phyloP scores from a whole-genome alignment of 768 basidiomycete genomes.

The Russula ochroleuca region DNA sequence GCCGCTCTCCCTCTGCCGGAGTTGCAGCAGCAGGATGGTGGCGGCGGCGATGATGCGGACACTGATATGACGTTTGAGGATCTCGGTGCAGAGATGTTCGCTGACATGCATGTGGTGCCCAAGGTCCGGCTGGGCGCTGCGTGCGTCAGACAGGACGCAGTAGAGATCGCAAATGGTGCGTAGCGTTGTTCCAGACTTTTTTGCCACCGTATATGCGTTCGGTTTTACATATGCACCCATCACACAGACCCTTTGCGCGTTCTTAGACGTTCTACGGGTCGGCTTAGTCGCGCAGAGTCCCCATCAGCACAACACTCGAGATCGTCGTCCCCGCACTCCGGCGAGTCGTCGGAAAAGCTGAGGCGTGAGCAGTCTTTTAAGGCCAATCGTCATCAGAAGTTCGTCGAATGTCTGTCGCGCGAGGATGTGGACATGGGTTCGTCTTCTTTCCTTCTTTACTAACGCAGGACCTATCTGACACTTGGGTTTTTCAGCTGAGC shows the following conservation, averaged over 20 bases:
- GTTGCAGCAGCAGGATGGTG: background rate
- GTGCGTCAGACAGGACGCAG: conserved; percentile 27
- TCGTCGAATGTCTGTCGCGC: conserved; percentile 69
- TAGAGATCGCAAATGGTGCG: conserved; percentile 26
- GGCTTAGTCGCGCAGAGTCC: conserved; percentile 7
- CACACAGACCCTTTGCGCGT: conserved; percentile 26
- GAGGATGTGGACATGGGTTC: conserved; percentile 80
- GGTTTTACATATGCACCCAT: background rate
- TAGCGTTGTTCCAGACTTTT: background rate
- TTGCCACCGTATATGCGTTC: too few relatives aligned
- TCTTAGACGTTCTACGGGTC: conserved; percentile 12
- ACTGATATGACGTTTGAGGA: conserved; percentile 22
- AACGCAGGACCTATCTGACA: background rate
- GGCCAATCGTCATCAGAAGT: conserved; percentile 74
- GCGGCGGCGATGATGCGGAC: conserved; percentile 15
- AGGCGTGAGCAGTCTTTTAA: conserved; percentile 73
- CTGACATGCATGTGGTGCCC: conserved; percentile 21
- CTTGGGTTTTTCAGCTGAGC: conserved; percentile 50
- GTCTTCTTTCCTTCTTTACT: conserved; percentile 18
- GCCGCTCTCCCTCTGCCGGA: background rate
- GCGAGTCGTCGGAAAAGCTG: conserved; percentile 42
- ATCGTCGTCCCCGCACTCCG: conserved; percentile 21
- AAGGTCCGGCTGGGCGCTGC: conserved; percentile 2
- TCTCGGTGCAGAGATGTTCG: conserved; percentile 22
- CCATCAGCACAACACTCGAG: conserved; percentile 10